Evolutionary conservation across 768 basidiomycete genomes (phyloP).

Genomic region (Lactifluus volemus): DNA sequence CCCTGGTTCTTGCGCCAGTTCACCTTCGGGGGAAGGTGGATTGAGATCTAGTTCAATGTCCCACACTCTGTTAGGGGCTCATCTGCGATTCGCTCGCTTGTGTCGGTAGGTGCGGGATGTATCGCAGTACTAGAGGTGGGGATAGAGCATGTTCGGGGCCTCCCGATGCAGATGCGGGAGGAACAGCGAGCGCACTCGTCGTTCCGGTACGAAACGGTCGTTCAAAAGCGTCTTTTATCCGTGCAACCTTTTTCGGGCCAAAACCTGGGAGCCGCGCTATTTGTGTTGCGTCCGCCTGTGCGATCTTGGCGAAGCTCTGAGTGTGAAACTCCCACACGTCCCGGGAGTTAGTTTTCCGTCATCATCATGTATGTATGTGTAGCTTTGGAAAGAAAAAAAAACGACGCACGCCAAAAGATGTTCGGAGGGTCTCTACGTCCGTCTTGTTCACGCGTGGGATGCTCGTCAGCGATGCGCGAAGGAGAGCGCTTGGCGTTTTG

Average conservation of each 20-base stretch:
- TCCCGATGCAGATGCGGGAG: no score
- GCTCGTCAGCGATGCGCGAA: slow-evolving; percentile 76
- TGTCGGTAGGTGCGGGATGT: not conserved
- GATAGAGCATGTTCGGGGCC: not conserved
- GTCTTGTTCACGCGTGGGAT: slow-evolving; percentile 97
- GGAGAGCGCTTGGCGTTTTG: slow-evolving; percentile 36
- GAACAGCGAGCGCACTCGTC: slow-evolving; percentile 31
- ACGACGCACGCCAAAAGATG: slow-evolving; percentile 75
- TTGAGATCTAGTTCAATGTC: slow-evolving; percentile 59
- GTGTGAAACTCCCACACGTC: no score
- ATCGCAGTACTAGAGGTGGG: not conserved
- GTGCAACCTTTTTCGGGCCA: slow-evolving; percentile 87
- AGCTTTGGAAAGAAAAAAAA: not conserved
- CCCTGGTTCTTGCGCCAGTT: not conserved
- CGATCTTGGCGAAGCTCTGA: slow-evolving; percentile 82
- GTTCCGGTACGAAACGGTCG: slow-evolving; percentile 73
- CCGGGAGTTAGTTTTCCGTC: not conserved
- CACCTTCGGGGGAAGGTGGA: not conserved
- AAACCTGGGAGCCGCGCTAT: slow-evolving; percentile 85
- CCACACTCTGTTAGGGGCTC: slow-evolving; percentile 41
- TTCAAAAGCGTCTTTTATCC: slow-evolving; percentile 85
- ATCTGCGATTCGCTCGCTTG: not conserved
- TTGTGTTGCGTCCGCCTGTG: slow-evolving; percentile 60
- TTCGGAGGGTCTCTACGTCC: slow-evolving; percentile 86
- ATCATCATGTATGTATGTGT: not conserved